Conservation (phyloP, 2,329 filamentous ascomycete genomes). For the Fusarium torreyae region DNA sequence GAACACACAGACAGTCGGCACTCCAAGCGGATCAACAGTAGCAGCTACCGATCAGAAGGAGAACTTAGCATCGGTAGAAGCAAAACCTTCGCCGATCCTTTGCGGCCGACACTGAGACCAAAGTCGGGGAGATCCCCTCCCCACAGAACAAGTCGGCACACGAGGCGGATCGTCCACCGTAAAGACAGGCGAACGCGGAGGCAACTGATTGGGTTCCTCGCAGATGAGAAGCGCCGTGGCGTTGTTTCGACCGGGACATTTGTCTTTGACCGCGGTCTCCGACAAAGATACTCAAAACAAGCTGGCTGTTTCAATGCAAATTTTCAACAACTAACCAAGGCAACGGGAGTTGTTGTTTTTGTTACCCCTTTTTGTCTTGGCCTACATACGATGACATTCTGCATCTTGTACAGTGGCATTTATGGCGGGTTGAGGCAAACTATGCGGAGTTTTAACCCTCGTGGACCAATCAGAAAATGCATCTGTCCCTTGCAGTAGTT, state of each 20-base stretch:
- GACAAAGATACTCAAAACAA: constrained; percentile 33
- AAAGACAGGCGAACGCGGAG: neutral
- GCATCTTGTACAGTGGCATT: constrained; percentile 22
- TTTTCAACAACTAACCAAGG: neutral
- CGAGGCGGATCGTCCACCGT: constrained; percentile 1
- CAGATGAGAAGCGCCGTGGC: constrained; percentile 35
- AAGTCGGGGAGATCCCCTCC: constrained; percentile 5
- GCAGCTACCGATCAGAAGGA: constrained; percentile 7
- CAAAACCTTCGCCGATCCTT: constrained; percentile 6
- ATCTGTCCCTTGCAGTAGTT: constrained; percentile 35
- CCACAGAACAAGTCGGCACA: constrained; percentile 1
- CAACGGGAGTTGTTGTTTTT: neutral
- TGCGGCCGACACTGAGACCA: neutral
- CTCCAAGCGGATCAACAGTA: constrained; percentile 9
- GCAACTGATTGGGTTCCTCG: constrained; percentile 21
- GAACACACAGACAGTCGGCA: neutral
- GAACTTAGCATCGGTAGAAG: constrained; percentile 8
- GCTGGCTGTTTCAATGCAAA: constrained; percentile 30
- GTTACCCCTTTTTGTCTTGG: constrained; percentile 10
- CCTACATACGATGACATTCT: constrained; percentile 29
- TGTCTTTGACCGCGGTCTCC: constrained; percentile 6
- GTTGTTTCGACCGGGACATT: constrained; percentile 22
- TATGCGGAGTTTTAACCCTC: neutral
- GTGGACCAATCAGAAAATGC: constrained; percentile 17
- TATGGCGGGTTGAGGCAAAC: constrained; percentile 7